These are phyloP conservation scores for Fusarium siculi DNA, from an alignment of 2,329 filamentous ascomycete species.

Conservation along the genomic window DNA sequence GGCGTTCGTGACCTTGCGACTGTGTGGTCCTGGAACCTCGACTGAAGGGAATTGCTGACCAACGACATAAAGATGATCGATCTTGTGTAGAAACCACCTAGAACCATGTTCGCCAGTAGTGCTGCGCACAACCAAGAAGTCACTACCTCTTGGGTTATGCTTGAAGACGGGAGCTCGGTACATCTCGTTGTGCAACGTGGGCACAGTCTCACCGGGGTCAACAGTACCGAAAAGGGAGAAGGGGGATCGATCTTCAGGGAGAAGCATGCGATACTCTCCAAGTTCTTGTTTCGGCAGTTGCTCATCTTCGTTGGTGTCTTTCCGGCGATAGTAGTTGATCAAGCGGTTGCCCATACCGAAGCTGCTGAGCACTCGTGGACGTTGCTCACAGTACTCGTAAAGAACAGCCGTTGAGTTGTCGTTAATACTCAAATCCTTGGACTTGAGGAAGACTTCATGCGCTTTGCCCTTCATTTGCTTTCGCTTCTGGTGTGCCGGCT, in stretches of 20 bases:
- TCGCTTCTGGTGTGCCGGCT: constrained; percentile 78
- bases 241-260: constrained; percentile 94
- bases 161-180: constrained; percentile 94
- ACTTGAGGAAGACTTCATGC: constrained; percentile 80
- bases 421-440: constrained; percentile 84
- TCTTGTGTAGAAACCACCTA: constrained; percentile 84
- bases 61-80: constrained; percentile 90
- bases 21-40: constrained; percentile 93
- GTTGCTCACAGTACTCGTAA: constrained; percentile 95
- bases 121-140: constrained; percentile 88
- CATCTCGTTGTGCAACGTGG: constrained; percentile 94
- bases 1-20: constrained; percentile 94
- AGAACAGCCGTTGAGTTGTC: constrained; percentile 91
- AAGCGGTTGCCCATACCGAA: constrained; percentile 97
- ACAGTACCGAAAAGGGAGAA: constrained; percentile 96
- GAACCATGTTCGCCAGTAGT: constrained; percentile 82
- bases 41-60: constrained; percentile 93
- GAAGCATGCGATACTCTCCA: constrained; percentile 86
- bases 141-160: constrained; percentile 79
- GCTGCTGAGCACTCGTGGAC: constrained; percentile 90
- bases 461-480: constrained; percentile 85
- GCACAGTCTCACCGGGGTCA: constrained; percentile 87
- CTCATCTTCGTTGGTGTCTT: constrained; percentile 76
- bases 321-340: constrained; percentile 96
- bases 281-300: constrained; percentile 83